These are phyloP conservation scores for Aspergillus cavernicola DNA, from an alignment of 495 filamentous ascomycete genomes.

Conservation along the genomic window DNA sequence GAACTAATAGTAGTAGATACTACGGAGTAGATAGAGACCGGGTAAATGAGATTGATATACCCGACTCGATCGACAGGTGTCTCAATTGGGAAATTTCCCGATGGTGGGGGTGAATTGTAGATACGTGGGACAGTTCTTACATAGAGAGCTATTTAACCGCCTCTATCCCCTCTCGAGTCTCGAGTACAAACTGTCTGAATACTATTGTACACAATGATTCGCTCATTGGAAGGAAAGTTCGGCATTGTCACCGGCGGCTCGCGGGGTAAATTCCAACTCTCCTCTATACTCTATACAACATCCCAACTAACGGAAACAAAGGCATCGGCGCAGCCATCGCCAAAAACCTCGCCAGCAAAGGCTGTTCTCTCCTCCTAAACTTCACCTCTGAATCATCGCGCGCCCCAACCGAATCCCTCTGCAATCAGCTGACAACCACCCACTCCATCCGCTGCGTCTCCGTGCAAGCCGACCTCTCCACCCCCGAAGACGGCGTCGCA, in stretches of 20 bases:
- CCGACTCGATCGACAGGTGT: background rate
- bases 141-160: constrained; percentile 9
- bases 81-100: constrained; percentile 19
- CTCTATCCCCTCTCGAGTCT: constrained; percentile 1
- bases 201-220: constrained; percentile 14
- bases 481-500: constrained; percentile 33
- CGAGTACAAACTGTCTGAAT: background rate
- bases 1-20: too few species aligned
- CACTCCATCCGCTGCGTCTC: constrained; percentile 42
- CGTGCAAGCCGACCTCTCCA: constrained; percentile 56
- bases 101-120: constrained; percentile 4
- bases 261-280: constrained; percentile 48
- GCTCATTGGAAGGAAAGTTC: constrained; percentile 60
- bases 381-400: constrained; percentile 62
- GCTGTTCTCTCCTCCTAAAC: constrained; percentile 64
- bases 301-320: constrained; percentile 26
- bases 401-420: constrained; percentile 39
- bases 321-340: constrained; percentile 86
- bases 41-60: background rate
- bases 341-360: constrained; percentile 72
- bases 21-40: background rate
- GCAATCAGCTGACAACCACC: constrained; percentile 35
- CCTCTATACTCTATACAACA: background rate
- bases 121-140: background rate
- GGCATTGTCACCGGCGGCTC: constrained; percentile 77